Percentiles rank a stretch among this genome's conserved stretches.
Conservation (phyloP, 1,284 basidiomycete species). For the Takashimella tepidaria region DNA sequence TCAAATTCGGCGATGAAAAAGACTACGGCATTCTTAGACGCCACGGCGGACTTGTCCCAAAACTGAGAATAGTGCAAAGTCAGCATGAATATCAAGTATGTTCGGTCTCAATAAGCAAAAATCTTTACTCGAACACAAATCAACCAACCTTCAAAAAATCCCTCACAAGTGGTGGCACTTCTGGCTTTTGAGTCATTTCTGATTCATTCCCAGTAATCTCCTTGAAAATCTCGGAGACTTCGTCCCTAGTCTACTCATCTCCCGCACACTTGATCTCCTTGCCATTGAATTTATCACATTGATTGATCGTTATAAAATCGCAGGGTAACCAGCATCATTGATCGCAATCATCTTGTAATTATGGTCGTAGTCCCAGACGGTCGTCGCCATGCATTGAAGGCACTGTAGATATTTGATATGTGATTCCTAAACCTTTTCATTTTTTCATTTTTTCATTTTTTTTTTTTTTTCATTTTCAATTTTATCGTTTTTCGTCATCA, state of each 20-base stretch:
- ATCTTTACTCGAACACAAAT: too few relatives aligned
- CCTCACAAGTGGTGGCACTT: not conserved
- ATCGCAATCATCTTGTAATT: not conserved
- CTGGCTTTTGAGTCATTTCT: not conserved
- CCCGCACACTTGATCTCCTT: not conserved
- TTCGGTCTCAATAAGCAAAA: too few relatives aligned
- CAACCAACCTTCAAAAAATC: not conserved
- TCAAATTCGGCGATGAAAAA: too few relatives aligned
- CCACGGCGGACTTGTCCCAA: too few relatives aligned
- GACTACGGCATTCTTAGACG: too few relatives aligned
- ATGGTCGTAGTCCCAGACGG: not conserved
- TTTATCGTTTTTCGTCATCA: too few relatives aligned
- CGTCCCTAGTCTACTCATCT: not conserved
- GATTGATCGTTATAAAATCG: not conserved
- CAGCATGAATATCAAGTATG: too few relatives aligned
- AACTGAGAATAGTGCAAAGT: too few relatives aligned
- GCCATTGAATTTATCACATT: not conserved
- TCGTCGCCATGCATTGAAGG: not conserved
- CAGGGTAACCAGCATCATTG: not conserved
- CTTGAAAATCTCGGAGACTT: not conserved
- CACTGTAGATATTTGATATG: too few relatives aligned
- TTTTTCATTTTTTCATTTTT: too few relatives aligned
- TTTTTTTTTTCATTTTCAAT: too few relatives aligned
- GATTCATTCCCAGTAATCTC: not conserved
- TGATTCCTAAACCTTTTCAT: too few relatives aligned